Evolutionary conservation across 2,329 filamentous ascomycete genomes (phyloP), one percentile per base, ranked within the genome.

Genomic region (Thielaviopsis musarum): DNA sequence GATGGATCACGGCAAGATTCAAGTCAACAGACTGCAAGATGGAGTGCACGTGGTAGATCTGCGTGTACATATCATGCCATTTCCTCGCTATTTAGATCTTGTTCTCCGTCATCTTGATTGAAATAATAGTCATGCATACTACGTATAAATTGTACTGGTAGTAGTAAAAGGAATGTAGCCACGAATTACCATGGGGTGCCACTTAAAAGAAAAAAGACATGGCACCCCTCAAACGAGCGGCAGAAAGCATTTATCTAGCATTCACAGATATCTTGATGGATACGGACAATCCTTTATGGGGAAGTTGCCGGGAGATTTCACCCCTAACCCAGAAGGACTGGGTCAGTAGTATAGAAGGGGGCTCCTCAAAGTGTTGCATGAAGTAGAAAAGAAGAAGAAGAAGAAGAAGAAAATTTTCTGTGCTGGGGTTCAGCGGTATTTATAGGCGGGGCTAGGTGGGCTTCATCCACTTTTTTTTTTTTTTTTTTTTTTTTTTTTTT

Each of bases 211-310:
- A 64, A 63, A 59, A 62, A 68, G 66, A 65, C 66, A 68, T 69
- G 69, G 64, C 68, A 69, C 71, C 72, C 72, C 71, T 74, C 72
- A 73, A 73, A 73, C 71, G 66, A 71, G 70, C 69, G 71, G 70
- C 70, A 62, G 41, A 57, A 45, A 53, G 52, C 26, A 26, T 70
- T 69, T 10, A 66, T 73, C 70, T 73, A 63, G 71, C 71, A 73
- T 59, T 54, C 60, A 61, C 57, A 59, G 53, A 59, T 59, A 59
- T 52, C 53, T 59, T 41, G 53, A 53, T 59, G 54, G 38, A 56
- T 48, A 45, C 38, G 38, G 48, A 48, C 53, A 59, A 59, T 56
- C 48, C 53, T 30, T 53, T 55, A 51, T 54, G 54, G 51, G 53
- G 57, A 59, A 61, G 57, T 61, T 61, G 57, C 41, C 57, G 53